phyloP scores from a whole-genome alignment of 768 basidiomycete genomes.

The Chalciporus chontae region DNA sequence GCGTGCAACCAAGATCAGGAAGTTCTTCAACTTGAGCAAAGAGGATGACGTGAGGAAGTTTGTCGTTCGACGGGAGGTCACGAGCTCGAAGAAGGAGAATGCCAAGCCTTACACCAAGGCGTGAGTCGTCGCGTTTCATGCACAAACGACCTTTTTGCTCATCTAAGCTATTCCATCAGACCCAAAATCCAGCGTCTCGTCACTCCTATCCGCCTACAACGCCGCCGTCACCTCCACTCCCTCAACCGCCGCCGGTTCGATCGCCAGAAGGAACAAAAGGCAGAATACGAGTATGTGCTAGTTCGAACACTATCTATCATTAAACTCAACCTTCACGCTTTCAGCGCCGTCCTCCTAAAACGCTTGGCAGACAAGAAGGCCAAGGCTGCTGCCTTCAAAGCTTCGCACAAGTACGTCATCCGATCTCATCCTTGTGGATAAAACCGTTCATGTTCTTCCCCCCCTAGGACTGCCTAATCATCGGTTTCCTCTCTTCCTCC shows the following conservation, averaged over 20 bases:
- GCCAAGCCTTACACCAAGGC: conserved; percentile 98
- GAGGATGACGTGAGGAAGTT: conserved; percentile 99
- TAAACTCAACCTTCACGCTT: neutral
- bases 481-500: neutral
- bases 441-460: neutral
- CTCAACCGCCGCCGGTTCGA: conserved; percentile 87
- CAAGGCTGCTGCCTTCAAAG: conserved; percentile 84
- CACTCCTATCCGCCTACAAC: conserved; percentile 92
- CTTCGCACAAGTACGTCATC: conserved; percentile 64
- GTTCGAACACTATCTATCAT: neutral
- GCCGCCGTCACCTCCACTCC: conserved; percentile 87
- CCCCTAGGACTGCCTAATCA: conserved; percentile 20
- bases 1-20: conserved; percentile 94
- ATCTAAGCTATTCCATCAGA: conserved; percentile 35
- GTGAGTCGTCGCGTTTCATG: conserved; percentile 43
- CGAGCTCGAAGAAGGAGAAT: conserved; percentile 79
- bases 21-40: conserved; percentile 97
- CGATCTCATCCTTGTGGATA: neutral
- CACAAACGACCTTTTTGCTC: neutral
- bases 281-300: conserved; percentile 78
- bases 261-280: conserved; percentile 91
- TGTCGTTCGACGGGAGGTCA: conserved; percentile 90
- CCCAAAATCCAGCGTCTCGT: conserved; percentile 98
- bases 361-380: conserved; percentile 92
- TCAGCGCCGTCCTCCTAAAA: conserved; percentile 73